Base-by-base conservation (phyloP, 2,329 filamentous ascomycete species). In the Aspergillus quadrilineatus region DNA sequence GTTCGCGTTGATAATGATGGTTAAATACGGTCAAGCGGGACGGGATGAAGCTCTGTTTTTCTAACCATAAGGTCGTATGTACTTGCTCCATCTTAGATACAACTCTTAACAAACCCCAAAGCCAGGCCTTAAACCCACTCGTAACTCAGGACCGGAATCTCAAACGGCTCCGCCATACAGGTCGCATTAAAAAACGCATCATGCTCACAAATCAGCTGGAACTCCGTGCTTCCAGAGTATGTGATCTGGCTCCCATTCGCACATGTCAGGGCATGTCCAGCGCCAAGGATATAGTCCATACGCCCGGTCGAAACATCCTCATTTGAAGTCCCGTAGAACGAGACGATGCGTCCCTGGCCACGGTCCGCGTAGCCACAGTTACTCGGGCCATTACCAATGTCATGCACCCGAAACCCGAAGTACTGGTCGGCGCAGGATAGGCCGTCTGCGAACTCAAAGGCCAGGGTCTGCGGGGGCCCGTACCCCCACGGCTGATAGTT, bases 401-500 rank as follows among this genome's bases (percentile, higher is more conserved):
- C 67, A 15, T 69, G 66, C 7, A 69, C 51, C 9, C 67, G 66
- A 45, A 67, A 69, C 1, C 66, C 67, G 47, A 67, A 67, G 46
- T 69, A 69, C 47, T 67, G 15, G 30, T 69, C 67, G 50, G 64
- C 61, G 57, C 66, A 69, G 28, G 44, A 29, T 26, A 67, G 56
- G 2, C 67, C 67, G 34, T 69, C 65, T 0, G 54, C 56, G 32
- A 69, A 69, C 6, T 60, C 57, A 47, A 69, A 68, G 9, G 62
- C 57, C 3, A 69, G 63, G 0, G 65, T 69, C 29, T 69, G 44
- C 0, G 59, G 55, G 0, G 66, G 66, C 0, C 67, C 66, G 43
- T 68, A 69, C 0, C 67, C 67, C 67, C 66, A 69, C 1, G 66
- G 67, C n/a, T 67, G 47, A 52, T 69, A 69, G 53, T 64, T 68